Base-by-base conservation (phyloP, 78 protist genomes). In the Dictyostelium capitatum region DNA sequence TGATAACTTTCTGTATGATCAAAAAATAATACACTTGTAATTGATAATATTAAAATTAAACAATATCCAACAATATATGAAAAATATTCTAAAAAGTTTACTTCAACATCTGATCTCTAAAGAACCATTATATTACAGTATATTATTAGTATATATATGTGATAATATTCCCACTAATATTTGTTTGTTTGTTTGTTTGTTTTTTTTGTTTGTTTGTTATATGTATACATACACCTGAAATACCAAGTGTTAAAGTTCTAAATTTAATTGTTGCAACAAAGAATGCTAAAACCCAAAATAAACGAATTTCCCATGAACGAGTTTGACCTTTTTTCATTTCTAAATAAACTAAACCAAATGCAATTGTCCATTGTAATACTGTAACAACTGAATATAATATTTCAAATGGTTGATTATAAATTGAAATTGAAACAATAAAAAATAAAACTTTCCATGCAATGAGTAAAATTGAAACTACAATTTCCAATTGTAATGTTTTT, bases 11-110 rank as follows among this genome's bases (percentile, higher is more conserved):
- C 46, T 47, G 28, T 20, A 20, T 25, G n/a, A 15, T 90, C 95
- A 19, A 64, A 90, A 53, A 90, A 90, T 30, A 81, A 79, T 30
- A 90, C 95, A 81, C 83, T 62, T 11, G 95, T 65, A 67, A 82
- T 59, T 53, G 90, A 82, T 64, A 81, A 77, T n/a, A 82, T 90
- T n/a, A 82, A 81, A 37, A 82, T 90, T 32, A 82, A 90, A 28
- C 65, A 62, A 75, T 79, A 90, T 75, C 95, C 95, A 37, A 74
- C 87, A 64, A 81, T 37, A 90, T 79, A 90, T 75, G 90, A 81
- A 48, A 81, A 75, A 64, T 81, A 90, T 51, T 90, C 89, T 28
- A 62, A 28, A 48, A 73, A 75, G 62, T 46, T 12, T 30, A 90
- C 95, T 32, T 12, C 54, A 32, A 17, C 69, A 62, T 75, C n/a